Evolutionary conservation across 768 basidiomycete species (phyloP), one percentile per base, ranked within the genome.

Genomic region (Kwoniella sp.): DNA sequence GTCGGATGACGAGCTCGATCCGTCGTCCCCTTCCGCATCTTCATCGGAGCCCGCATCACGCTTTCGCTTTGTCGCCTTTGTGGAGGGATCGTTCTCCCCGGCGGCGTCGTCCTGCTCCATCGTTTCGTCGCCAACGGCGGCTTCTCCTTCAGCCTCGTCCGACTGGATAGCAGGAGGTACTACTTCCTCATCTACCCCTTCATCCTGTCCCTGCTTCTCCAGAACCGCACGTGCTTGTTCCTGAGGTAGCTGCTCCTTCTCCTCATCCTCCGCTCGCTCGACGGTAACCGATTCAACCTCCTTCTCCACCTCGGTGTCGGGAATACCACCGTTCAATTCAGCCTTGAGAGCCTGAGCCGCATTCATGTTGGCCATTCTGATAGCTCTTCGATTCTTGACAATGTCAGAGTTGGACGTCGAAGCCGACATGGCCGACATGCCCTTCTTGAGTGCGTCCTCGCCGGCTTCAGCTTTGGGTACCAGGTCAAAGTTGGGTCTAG

Each of bases 291-390:
- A 36, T 33, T 47, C 49, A 53, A 22, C 29, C 11, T 36, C 53
- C 4, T 48, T 52, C 14, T 54, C 63, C 8, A 23, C 48, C 10
- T 44, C 38, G 3, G 47, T 42, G 20, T 58, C 56, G 2, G 19
- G 49, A 28, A 20, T 37, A n/a, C 41, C 56, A 43, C 63, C 73
- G 6, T 84, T 81, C 59, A 96, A 75, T 75, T 96, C 89, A 45
- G 89, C 90, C 76, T 89, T 92, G 65, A 98, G 79, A 73, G 85
- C 82, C 72, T 98, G 89, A 49, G 92, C 92, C 38, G 93, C 93
- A 77, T 84, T 89, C 83, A 98, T 83, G 70, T 98, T 98, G 25
- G 93, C 93, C 82, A 93, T 84, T 55, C 92, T 83, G 59, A 95
- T 89, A 22, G 87, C 88, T 58, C 83, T 82, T 34, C 89, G 83